Base-by-base conservation (phyloP, 2,329 filamentous ascomycete species). In the Fonsecaea pedrosoi region DNA sequence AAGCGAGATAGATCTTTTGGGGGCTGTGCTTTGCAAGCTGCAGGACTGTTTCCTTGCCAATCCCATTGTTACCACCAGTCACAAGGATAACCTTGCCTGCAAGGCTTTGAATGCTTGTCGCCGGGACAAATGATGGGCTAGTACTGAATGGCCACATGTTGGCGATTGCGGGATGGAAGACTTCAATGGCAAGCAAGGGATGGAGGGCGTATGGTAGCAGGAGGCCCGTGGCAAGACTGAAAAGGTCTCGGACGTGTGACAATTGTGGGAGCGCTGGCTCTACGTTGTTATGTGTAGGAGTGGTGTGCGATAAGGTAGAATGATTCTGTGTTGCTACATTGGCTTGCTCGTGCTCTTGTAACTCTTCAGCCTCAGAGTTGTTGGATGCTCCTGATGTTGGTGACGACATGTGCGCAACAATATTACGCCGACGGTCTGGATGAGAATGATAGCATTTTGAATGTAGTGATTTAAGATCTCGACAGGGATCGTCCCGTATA, bases 1-100 rank as follows among this genome's bases (percentile, higher is more conserved):
- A 81, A 25, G 73, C 78, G 7, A 86, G 77, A 72, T 80, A 84
- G 70, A 85, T 82, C 21, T 77, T 73, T 2, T 73, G 37, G 3
- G 82, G 82, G 5, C 77, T 75, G 73, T 84, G 82, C 6, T 78
- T 76, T 21, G 80, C 77, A 35, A 84, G 78, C 56, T 81, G 78
- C 42, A 77, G 74, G 38, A 84, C 75, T 30, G 80, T 79, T 72
- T 82, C 78, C 64, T 81, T 81, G 59, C 83, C 83, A 6, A 85
- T 75, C 13, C 83, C 83, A 8, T 76, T 73, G 64, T 82, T 85
- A 62, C 77, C 79, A 63, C 81, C 81, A 12, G 81, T 82, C 2
- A 83, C 77, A 0, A 82, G 68, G n/a, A 82, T 78, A 30, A 81
- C 77, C 69, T 82, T 81, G 60, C 77, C 80, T 9, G 73, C 72